Evolutionary conservation across 208 protist genomes (phyloP).

Genomic region (Crithidia fasciculata): DNA sequence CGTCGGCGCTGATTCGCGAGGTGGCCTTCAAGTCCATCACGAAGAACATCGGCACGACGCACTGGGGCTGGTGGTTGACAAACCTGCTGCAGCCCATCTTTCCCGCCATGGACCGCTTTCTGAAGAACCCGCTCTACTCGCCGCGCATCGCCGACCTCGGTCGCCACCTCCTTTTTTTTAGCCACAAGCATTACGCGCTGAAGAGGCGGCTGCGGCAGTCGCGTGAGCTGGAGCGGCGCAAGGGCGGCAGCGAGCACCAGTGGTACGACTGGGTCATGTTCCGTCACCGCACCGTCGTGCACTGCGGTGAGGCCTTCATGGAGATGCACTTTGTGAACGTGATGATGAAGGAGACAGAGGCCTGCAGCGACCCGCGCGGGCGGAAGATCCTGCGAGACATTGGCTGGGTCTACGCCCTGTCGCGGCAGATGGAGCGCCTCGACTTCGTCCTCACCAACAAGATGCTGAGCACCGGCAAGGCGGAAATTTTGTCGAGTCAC

Average conservation of each 20-base stretch:
- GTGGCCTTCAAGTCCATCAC: slow-evolving; percentile 82
- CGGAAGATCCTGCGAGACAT: slow-evolving; percentile 88
- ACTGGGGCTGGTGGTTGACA: slow-evolving; percentile 91
- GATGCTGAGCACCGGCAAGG: slow-evolving; percentile 75
- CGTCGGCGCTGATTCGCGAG: slow-evolving; percentile 78
- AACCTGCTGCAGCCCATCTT: slow-evolving; percentile 63
- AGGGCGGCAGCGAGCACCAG: slow-evolving; percentile 82
- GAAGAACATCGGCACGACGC: slow-evolving; percentile 88
- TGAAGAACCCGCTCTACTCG: slow-evolving; percentile 90
- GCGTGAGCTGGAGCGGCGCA: slow-evolving; percentile 82
- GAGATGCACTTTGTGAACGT: slow-evolving; percentile 80
- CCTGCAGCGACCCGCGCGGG: slow-evolving; percentile 76
- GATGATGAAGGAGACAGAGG: slow-evolving; percentile 84
- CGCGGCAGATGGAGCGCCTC: slow-evolving; percentile 78
- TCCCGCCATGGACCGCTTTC: slow-evolving; percentile 70
- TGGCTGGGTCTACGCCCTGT: slow-evolving; percentile 86
- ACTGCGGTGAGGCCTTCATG: slow-evolving; percentile 92
- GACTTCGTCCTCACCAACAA: slow-evolving; percentile 79
- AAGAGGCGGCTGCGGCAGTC: slow-evolving; percentile 80
- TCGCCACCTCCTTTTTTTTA: slow-evolving; percentile 89
- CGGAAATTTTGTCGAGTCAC: slow-evolving; percentile 63
- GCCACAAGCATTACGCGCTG: slow-evolving; percentile 85
- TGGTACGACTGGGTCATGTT: slow-evolving; percentile 93
- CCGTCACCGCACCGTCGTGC: slow-evolving; percentile 81
- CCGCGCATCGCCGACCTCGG: slow-evolving; percentile 87